A percentile compares a stretch with the other conserved stretches of the same genome.
Evolutionary conservation across 2,329 filamentous ascomycete species (phyloP).

Genomic region (Metarhizium album): DNA sequence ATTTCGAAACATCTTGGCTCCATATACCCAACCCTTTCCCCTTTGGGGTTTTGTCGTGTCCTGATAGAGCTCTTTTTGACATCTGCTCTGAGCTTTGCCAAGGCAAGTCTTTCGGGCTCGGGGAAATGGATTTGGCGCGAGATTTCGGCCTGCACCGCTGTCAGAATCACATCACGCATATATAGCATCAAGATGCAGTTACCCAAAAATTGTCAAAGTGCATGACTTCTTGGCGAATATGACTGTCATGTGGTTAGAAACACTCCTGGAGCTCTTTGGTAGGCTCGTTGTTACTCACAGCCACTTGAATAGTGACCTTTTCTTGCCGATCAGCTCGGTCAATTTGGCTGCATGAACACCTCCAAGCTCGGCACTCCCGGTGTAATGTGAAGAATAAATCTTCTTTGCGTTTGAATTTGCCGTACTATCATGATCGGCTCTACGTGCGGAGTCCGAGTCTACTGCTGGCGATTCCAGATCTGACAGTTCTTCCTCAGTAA

Average conservation of each 20-base stretch:
- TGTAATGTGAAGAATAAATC: conserved; percentile 26
- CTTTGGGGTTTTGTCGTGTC: conserved; percentile 25
- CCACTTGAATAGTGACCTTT: conserved; percentile 30
- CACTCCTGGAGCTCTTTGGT: background rate
- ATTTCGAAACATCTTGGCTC: conserved; percentile 29
- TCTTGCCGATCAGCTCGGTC: conserved; percentile 24
- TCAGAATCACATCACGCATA: conserved; percentile 4
- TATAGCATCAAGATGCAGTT: background rate
- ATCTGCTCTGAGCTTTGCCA: conserved; percentile 25
- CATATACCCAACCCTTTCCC: conserved; percentile 29
- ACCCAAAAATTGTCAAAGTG: conserved; percentile 30
- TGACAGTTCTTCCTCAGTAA: conserved; percentile 17
- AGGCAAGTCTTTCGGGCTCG: conserved; percentile 21
- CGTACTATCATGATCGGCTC: conserved; percentile 7
- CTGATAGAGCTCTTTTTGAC: conserved; percentile 28
- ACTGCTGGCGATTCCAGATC: conserved; percentile 18
- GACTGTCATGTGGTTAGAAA: conserved; percentile 16
- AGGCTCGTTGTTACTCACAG: conserved; percentile 17
- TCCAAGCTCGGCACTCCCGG: conserved; percentile 25
- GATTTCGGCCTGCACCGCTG: conserved; percentile 21
- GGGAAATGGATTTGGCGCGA: conserved; percentile 22
- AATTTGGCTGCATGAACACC: conserved; percentile 25
- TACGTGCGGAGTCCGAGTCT: conserved; percentile 13
- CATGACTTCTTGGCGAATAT: conserved; percentile 29
- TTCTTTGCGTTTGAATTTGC: conserved; percentile 11